Evolutionary conservation across 1,284 basidiomycete species (phyloP).

Genomic region (Moesziomyces sp.): DNA sequence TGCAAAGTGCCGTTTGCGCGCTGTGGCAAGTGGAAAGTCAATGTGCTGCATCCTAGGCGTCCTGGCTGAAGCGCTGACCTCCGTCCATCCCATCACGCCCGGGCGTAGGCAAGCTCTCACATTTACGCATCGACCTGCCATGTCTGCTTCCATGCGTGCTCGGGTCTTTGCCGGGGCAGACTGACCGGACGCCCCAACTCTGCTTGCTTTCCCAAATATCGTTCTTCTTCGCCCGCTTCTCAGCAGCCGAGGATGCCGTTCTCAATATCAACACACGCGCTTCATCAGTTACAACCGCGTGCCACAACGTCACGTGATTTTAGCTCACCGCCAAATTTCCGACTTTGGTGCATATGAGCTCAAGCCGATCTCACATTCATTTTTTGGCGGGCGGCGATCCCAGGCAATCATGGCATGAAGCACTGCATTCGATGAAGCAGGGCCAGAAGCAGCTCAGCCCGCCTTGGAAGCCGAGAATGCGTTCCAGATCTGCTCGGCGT

Average conservation of each 20-base stretch:
- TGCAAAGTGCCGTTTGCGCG: background rate
- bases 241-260: background rate
- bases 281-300: conserved; percentile 7
- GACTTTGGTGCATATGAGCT: background rate
- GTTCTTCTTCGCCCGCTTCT: background rate
- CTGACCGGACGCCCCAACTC: background rate
- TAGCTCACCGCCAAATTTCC: too few relatives aligned
- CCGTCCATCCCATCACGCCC: too few relatives aligned
- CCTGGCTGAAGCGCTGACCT: background rate
- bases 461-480: conserved; percentile 16
- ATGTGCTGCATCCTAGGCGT: background rate
- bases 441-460: background rate
- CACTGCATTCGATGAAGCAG: too few relatives aligned
- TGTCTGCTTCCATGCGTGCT: too few relatives aligned
- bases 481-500: conserved; percentile 42
- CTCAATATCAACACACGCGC: conserved; percentile 28
- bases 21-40: background rate
- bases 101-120: background rate
- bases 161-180: background rate
- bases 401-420: background rate
- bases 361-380: background rate
- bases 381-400: background rate
- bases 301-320: conserved; percentile 11
- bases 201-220: background rate
- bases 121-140: background rate